Evolutionary conservation across 768 basidiomycete genomes (phyloP).

Genomic region (Hericium rajendrae): DNA sequence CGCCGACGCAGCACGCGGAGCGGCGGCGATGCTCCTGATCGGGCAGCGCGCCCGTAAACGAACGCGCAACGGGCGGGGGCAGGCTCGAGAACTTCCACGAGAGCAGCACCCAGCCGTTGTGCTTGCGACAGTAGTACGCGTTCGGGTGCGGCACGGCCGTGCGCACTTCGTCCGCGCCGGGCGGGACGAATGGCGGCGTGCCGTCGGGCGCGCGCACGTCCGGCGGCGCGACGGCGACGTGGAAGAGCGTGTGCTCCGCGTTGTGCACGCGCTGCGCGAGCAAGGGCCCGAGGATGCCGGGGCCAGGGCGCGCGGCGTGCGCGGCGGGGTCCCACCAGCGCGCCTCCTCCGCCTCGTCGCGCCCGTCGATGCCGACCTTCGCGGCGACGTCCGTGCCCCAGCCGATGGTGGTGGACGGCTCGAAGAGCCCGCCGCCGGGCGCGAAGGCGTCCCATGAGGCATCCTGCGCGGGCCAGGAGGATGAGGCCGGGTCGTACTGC

Average conservation of each 20-base stretch:
- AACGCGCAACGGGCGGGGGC: slow-evolving; percentile 49
- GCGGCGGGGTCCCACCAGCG: slow-evolving; percentile 59
- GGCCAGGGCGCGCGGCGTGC: slow-evolving; percentile 47
- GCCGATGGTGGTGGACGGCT: not conserved
- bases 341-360: slow-evolving; percentile 49
- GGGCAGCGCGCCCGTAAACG: slow-evolving; percentile 46
- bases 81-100: slow-evolving; percentile 57
- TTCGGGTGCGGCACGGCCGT: slow-evolving; percentile 71
- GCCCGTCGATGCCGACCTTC: slow-evolving; percentile 45
- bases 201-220: slow-evolving; percentile 19
- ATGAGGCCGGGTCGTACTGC: not conserved
- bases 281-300: slow-evolving; percentile 59
- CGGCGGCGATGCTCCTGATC: slow-evolving; percentile 40
- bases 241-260: slow-evolving; percentile 62
- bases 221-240: slow-evolving; percentile 36
- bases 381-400: slow-evolving; percentile 13
- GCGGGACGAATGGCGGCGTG: slow-evolving; percentile 23
- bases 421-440: slow-evolving; percentile 1
- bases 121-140: slow-evolving; percentile 74
- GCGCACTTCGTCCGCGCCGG: slow-evolving; percentile 55
- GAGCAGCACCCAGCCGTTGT: slow-evolving; percentile 77
- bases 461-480: not conserved
- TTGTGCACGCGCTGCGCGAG: slow-evolving; percentile 62
- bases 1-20: slow-evolving; percentile 43
- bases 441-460: not conserved